phyloP scores from a whole-genome alignment of 2,329 filamentous ascomycete genomes.

The Incumbomyces delicatus region DNA sequence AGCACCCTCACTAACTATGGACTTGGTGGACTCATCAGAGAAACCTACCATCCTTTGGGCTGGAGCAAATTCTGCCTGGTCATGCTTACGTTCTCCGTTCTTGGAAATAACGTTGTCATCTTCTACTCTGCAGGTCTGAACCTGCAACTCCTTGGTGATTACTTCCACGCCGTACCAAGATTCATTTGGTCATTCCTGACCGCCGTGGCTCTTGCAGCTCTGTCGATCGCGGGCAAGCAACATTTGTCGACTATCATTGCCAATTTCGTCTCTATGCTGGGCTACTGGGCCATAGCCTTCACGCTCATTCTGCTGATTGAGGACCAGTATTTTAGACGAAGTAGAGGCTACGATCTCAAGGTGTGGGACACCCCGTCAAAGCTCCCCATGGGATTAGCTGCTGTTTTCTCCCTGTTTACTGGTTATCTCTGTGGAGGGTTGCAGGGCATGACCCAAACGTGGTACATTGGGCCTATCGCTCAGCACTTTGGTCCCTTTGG shows the following conservation, averaged over 20 bases:
- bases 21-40: slow-evolving; percentile 39
- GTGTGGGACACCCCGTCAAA: slow-evolving; percentile 37
- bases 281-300: slow-evolving; percentile 40
- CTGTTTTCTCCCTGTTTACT: slow-evolving; percentile 15
- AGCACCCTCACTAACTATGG: slow-evolving; percentile 35
- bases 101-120: slow-evolving; percentile 33
- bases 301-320: slow-evolving; percentile 38
- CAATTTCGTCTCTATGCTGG: slow-evolving; percentile 38
- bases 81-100: slow-evolving; percentile 19
- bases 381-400: slow-evolving; percentile 30
- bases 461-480: slow-evolving; percentile 60
- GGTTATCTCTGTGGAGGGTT: slow-evolving; percentile 51
- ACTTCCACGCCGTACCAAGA: slow-evolving; percentile 43
- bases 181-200: slow-evolving; percentile 38
- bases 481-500: slow-evolving; percentile 39
- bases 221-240: slow-evolving; percentile 35
- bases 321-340: slow-evolving; percentile 35
- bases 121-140: slow-evolving; percentile 36
- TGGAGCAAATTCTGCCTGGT: slow-evolving; percentile 41
- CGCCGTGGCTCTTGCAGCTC: slow-evolving; percentile 34
- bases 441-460: slow-evolving; percentile 59
- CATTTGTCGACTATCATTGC: slow-evolving; percentile 33
- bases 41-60: slow-evolving; percentile 36
- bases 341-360: slow-evolving; percentile 35
- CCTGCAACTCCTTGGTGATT: slow-evolving; percentile 39